Percentiles rank a stretch among this genome's conserved stretches.
These are phyloP conservation scores for Epichloe baconii DNA, from an alignment of 2,329 filamentous ascomycete species.

Conservation along the genomic window DNA sequence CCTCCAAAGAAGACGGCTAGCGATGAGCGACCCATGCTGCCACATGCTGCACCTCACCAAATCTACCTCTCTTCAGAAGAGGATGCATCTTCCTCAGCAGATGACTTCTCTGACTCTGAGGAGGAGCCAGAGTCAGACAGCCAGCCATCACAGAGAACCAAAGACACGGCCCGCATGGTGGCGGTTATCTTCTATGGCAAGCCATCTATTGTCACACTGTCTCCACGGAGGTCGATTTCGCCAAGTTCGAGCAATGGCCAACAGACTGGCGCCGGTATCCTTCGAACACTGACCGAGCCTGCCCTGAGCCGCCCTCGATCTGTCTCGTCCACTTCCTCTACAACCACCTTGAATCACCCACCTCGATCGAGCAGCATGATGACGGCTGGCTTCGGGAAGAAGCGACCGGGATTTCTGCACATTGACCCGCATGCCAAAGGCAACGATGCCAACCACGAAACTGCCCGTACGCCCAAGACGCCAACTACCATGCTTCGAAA, in stretches of 20 bases:
- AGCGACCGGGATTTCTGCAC: conserved; percentile 35
- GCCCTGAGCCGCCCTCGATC: conserved; percentile 18
- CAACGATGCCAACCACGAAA: conserved; percentile 17
- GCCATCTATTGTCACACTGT: conserved; percentile 42
- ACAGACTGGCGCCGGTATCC: conserved; percentile 13
- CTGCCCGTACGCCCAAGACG: conserved; percentile 27
- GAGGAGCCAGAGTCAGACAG: conserved; percentile 32
- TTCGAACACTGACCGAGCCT: conserved; percentile 20
- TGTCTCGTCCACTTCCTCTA: conserved; percentile 21
- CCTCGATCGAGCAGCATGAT: conserved; percentile 32
- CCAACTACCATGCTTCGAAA: conserved; percentile 37
- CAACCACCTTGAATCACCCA: conserved; percentile 20
- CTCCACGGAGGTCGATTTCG: conserved; percentile 28
- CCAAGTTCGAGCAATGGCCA: conserved; percentile 21
- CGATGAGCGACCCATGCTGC: conserved; percentile 19
- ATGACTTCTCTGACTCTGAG: conserved; percentile 41
- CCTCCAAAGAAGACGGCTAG: conserved; percentile 20
- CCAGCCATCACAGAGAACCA: conserved; percentile 20
- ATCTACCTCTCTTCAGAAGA: conserved; percentile 54
- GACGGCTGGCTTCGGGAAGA: conserved; percentile 21
- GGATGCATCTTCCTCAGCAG: conserved; percentile 48
- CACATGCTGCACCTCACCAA: conserved; percentile 38
- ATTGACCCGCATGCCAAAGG: conserved; percentile 39
- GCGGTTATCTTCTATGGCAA: conserved; percentile 47
- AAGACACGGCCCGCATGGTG: conserved; percentile 45